Evolutionary conservation across 2,329 filamentous ascomycete genomes (phyloP).

Genomic region (Emmonsia crescens): DNA sequence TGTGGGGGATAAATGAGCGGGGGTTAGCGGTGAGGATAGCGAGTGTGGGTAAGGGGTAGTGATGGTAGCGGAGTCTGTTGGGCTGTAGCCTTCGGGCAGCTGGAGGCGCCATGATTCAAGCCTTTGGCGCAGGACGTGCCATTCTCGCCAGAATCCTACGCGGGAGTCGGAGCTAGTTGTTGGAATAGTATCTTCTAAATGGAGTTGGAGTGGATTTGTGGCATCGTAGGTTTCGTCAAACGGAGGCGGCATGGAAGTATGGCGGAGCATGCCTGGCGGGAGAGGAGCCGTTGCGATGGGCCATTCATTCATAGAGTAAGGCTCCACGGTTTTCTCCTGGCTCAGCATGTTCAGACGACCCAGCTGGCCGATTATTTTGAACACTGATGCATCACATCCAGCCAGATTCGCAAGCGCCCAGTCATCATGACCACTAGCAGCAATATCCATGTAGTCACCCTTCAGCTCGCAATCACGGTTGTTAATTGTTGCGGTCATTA

Average conservation of each 20-base stretch:
- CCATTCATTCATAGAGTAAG: constrained; percentile 17
- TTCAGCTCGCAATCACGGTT: constrained; percentile 76
- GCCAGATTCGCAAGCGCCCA: constrained; percentile 74
- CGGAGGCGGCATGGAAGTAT: constrained; percentile 26
- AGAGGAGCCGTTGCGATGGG: constrained; percentile 20
- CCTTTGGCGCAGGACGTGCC: constrained; percentile 65
- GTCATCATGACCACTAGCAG: constrained; percentile 53
- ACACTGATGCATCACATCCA: constrained; percentile 76
- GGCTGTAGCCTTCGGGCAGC: not conserved
- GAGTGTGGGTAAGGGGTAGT: constrained; percentile 7
- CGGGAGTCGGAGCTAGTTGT: constrained; percentile 42
- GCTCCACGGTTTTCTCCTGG: constrained; percentile 44
- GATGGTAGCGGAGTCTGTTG: not conserved
- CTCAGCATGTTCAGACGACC: constrained; percentile 76
- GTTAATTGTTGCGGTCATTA: constrained; percentile 83
- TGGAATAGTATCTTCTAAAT: not conserved
- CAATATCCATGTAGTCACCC: constrained; percentile 51
- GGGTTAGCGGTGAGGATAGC: constrained; percentile 13
- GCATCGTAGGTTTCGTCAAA: constrained; percentile 24
- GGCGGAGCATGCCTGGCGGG: constrained; percentile 26
- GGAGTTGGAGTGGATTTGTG: not conserved
- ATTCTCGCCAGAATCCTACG: constrained; percentile 57
- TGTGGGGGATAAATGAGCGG: constrained; percentile 36
- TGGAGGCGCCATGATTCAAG: constrained; percentile 73
- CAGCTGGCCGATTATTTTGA: constrained; percentile 74